These are phyloP conservation scores for Magnaporthiopsis poae DNA, from an alignment of 2,329 filamentous ascomycete genomes.

Conservation along the genomic window DNA sequence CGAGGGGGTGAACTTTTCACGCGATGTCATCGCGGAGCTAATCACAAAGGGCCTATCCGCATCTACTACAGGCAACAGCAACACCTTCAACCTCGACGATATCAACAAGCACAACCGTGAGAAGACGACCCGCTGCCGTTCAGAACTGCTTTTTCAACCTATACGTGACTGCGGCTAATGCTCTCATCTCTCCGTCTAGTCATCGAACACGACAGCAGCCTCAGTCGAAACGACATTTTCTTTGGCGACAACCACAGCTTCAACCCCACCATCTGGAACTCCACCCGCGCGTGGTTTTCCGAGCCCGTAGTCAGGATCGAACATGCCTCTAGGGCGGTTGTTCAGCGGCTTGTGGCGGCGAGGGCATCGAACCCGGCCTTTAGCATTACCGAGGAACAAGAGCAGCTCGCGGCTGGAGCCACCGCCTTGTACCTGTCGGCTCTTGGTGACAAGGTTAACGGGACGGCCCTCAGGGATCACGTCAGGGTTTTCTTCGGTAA, in stretches of 20 bases:
- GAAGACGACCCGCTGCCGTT: too few relatives aligned
- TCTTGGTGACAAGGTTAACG: not conserved
- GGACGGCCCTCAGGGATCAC: not conserved
- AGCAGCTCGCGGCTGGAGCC: not conserved
- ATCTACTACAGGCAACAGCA: slow-evolving; percentile 34
- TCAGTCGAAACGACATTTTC: slow-evolving; percentile 3
- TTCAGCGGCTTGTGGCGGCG: not conserved
- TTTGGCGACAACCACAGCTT: slow-evolving; percentile 5
- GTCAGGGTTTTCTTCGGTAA: slow-evolving; percentile 1
- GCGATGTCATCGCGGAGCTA: slow-evolving; percentile 28
- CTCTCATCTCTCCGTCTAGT: not conserved
- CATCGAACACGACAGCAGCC: slow-evolving; percentile 5
- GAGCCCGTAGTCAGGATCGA: not conserved
- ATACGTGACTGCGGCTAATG: too few relatives aligned
- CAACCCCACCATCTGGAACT: slow-evolving; percentile 1
- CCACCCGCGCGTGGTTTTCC: not conserved
- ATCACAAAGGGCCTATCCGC: slow-evolving; percentile 30
- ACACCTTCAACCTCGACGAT: slow-evolving; percentile 13
- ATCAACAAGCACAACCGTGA: not conserved
- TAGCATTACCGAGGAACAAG: not conserved
- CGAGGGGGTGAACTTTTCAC: slow-evolving; percentile 33
- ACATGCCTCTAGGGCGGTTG: not conserved
- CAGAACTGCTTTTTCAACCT: too few relatives aligned
- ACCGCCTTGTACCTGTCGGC: not conserved
- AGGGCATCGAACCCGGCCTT: not conserved